Evolutionary conservation across 768 basidiomycete genomes (phyloP), one percentile per base, ranked within the genome.

Genomic region (Baorangia bicolor): DNA sequence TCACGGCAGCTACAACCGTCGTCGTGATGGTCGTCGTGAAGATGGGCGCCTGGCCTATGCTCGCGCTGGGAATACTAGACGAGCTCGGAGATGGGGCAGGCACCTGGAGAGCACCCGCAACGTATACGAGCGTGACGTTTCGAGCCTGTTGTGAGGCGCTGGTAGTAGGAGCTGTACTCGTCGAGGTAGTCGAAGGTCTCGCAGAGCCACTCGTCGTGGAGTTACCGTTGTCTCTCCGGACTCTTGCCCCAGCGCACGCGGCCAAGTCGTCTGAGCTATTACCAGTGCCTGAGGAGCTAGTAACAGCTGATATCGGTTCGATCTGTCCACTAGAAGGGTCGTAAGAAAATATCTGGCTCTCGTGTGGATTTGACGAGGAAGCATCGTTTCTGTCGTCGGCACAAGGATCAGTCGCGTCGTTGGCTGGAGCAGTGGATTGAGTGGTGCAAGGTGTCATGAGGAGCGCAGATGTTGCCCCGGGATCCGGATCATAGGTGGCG

Each of bases 331-430:
- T 80, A 0, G 51, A 55, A 14, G 71, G 64, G 59, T 86, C 73
- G 65, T 81, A 90, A 31, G 77, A 68, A 68, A 90, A 92, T 5
- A 74, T 59, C 67, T 92, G 88, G 58, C 81, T 84, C 61, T 69
- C 70, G 61, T 79, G 74, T 11, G 27, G 16, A 45, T 48, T 41
- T 23, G 60, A 39, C 13, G 59, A 56, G 6, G 60, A 46, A 20
- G 39, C 50, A 4, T 57, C 48, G 18, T 40, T 21, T 41, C 10
- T 25, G 28, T 39, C 59, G 34, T 37, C 39, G 14, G 42, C 31
- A 27, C 61, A 69, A 13, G 67, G 38, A n/a, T 55, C 62, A 5
- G 12, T 13, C 30, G 16, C 27, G 4, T 51, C 48, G 45, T 53
- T 28, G 5, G 14, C 31, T 7, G 37, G 13, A 34, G 51, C 25